Evolutionary conservation across 805 yeast genomes (phyloP).

Genomic region (Teunomyces stri): DNA sequence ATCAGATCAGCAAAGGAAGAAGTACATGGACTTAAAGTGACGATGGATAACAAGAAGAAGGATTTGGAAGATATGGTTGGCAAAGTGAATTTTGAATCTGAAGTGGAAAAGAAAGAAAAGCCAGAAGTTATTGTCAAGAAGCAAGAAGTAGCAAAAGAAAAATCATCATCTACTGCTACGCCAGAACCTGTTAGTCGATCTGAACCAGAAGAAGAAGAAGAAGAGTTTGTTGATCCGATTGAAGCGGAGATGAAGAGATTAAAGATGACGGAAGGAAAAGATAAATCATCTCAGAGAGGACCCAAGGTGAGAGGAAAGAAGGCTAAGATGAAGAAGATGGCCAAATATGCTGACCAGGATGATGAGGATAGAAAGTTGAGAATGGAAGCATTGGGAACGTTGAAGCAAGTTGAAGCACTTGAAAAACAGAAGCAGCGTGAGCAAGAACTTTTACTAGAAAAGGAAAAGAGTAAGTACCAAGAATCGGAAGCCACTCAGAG

Average conservation of each 20-base stretch:
- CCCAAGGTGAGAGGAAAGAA: slow-evolving; percentile 76
- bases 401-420: slow-evolving; percentile 51
- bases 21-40: slow-evolving; percentile 37
- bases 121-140: background rate
- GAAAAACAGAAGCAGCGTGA: slow-evolving; percentile 19
- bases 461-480: slow-evolving; percentile 25
- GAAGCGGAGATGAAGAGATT: slow-evolving; percentile 9
- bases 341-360: slow-evolving; percentile 88
- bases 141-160: background rate
- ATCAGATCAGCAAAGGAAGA: slow-evolving; percentile 30
- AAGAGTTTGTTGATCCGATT: slow-evolving; percentile 13
- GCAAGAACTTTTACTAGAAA: slow-evolving; percentile 18
- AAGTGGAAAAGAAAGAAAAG: background rate
- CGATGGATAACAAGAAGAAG: slow-evolving; percentile 34
- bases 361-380: slow-evolving; percentile 77
- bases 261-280: slow-evolving; percentile 9
- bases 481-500: slow-evolving; percentile 39
- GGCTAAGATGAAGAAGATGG: slow-evolving; percentile 78
- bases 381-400: slow-evolving; percentile 81
- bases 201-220: slow-evolving; percentile 5
- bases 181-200: slow-evolving; percentile 5
- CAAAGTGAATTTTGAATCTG: background rate
- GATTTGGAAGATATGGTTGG: slow-evolving; percentile 28
- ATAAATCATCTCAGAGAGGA: slow-evolving; percentile 7
- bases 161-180: background rate